A percentile compares a stretch with the other conserved stretches of the same genome.
Evolutionary conservation across 441 rosid species (phyloP).

Genomic region (Populus hybrid): DNA sequence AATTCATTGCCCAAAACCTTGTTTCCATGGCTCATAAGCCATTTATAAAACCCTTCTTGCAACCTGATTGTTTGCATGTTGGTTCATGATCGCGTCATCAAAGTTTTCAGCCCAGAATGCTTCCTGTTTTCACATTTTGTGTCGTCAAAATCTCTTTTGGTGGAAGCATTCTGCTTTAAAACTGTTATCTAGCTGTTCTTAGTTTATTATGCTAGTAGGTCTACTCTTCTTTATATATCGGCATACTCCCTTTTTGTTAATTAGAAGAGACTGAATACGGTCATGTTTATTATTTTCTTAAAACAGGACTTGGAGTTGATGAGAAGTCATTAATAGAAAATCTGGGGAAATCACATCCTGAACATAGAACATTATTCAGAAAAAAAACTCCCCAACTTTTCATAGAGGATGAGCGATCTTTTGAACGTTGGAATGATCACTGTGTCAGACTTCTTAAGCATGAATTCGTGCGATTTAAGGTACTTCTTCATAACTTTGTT

Average conservation of each 20-base stretch:
- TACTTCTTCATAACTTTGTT: background rate
- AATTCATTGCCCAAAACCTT: background rate
- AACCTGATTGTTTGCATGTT: background rate
- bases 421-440: conserved; percentile 67
- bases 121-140: background rate
- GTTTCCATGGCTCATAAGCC: background rate
- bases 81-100: background rate
- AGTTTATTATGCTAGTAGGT: background rate
- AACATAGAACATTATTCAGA: conserved; percentile 49
- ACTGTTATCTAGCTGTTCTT: background rate
- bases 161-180: background rate
- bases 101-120: background rate
- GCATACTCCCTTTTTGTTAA: background rate
- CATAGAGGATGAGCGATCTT: conserved; percentile 62
- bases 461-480: conserved; percentile 84
- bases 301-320: conserved; percentile 74
- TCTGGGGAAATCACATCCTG: conserved; percentile 59
- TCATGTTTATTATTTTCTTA: background rate
- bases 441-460: conserved; percentile 53
- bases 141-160: background rate
- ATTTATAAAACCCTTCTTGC: background rate
- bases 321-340: conserved; percentile 57
- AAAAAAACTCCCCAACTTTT: conserved; percentile 49
- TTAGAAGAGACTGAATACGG: background rate
- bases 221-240: background rate